Evolutionary conservation across 225 moss, liverwort and hornwort species (phyloP), one percentile per base, ranked within the genome.

Genomic region (Pseudoscleropodium purum): DNA sequence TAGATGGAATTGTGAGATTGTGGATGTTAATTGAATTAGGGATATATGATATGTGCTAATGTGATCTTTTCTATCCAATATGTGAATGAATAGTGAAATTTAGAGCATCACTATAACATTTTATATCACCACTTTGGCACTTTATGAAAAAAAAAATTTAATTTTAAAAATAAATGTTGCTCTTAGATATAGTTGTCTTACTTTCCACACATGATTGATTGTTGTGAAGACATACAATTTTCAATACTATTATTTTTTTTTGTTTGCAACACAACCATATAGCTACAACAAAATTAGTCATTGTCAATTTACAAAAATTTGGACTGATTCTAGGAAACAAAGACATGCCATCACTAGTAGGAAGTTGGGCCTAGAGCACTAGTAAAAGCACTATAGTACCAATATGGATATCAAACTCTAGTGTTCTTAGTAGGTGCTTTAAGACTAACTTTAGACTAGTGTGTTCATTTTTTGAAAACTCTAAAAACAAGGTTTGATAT

Each of bases 321-420:
- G 2, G 10, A 19, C 3, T 0, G 0, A 56, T 78, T 78, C 0
- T 56, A 24, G 9, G 21, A 15, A 78, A 3, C 15, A 15, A 78
- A 54, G 4, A 78, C 36, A 23, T 77, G 8, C 4, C 9, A 20
- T 49, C 20, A 49, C 4, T 75, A 49, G 0, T 75, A 11, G 18
- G 19, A 31, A 47, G 7, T 31, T 75, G 31, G 7, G 19, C 31
- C 0, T 31, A 0, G 4, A 19, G 29, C 2, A 47, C 16, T 8
- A 65, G 8, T 65, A 2, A 65, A 33, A 37, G 3, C 12, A 68
- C 36, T 2, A 2, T 37, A 11, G 21, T 37, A 11, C 37, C 0
- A 20, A 4, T 15, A 2, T 43, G 3, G 15, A 0, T 8, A 73
- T 18, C 6, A 11, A 74, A 0, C 30, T 45, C 0, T 72, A 4